These are phyloP conservation scores for Luffa acutangula DNA, from an alignment of 306 rosid genomes.

Conservation along the genomic window DNA sequence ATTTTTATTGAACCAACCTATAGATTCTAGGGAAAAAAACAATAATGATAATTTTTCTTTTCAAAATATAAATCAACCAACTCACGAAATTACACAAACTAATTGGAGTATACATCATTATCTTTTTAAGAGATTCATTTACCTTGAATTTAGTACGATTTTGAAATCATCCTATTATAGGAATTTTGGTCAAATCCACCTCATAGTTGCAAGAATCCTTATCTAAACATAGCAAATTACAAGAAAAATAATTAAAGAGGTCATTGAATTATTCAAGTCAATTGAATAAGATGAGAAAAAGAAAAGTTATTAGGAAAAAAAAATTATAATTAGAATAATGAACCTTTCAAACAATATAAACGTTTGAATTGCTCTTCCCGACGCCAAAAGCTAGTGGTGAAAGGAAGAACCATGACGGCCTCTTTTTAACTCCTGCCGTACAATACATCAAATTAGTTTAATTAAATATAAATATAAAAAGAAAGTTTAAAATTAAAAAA, in stretches of 20 bases:
- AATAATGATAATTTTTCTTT: too few relatives aligned
- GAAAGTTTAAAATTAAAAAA: neutral
- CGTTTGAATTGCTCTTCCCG: neutral
- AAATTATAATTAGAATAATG: neutral
- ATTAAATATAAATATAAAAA: neutral
- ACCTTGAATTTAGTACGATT: too few relatives aligned
- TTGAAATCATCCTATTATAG: neutral
- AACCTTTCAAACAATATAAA: neutral
- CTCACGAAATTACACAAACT: too few relatives aligned
- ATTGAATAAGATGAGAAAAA: neutral
- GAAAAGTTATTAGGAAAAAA: too few relatives aligned
- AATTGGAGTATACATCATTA: too few relatives aligned
- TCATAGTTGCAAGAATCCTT: neutral
- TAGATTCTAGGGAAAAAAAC: too few relatives aligned
- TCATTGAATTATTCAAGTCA: neutral
- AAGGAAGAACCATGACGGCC: neutral
- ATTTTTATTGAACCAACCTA: neutral
- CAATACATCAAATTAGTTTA: neutral
- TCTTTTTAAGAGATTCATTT: too few relatives aligned
- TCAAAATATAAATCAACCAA: too few relatives aligned
- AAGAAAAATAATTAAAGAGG: neutral
- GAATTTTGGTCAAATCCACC: neutral
- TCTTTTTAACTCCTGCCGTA: neutral
- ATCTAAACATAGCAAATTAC: too few relatives aligned
- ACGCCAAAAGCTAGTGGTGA: neutral